These are phyloP conservation scores for Peronospora farinosa DNA, from an alignment of 352 stramenopile species.

Conservation along the genomic window DNA sequence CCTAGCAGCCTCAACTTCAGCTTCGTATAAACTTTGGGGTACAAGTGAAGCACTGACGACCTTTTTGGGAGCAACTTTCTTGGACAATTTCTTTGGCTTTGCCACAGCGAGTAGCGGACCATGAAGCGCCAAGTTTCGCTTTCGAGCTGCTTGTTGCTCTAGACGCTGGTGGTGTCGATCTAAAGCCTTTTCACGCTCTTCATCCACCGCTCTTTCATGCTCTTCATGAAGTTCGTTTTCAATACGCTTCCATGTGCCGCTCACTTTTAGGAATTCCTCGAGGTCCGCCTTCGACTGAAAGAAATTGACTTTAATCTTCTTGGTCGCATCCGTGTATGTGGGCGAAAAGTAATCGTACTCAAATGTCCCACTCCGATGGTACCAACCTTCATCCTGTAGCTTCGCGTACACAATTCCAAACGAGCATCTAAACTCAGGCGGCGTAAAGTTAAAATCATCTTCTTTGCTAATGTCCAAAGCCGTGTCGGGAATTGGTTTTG, in stretches of 20 bases:
- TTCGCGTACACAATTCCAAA: slow-evolving; percentile 63
- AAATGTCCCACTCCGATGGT: slow-evolving; percentile 49
- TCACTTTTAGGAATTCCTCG: slow-evolving; percentile 54
- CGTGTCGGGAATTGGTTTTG: slow-evolving; percentile 5
- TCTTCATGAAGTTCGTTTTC: slow-evolving; percentile 47
- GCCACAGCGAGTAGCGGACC: slow-evolving; percentile 5
- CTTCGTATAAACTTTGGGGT: slow-evolving; percentile 19
- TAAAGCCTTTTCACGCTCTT: slow-evolving; percentile 44
- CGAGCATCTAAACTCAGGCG: slow-evolving; percentile 58
- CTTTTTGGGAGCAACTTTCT: slow-evolving; percentile 26
- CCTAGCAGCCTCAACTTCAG: slow-evolving; percentile 22
- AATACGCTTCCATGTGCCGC: slow-evolving; percentile 51
- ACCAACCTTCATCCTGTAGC: slow-evolving; percentile 55
- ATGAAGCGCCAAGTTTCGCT: slow-evolving; percentile 20
- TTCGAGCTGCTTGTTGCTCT: slow-evolving; percentile 28
- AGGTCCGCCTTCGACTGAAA: slow-evolving; percentile 58
- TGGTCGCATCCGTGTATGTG: slow-evolving; percentile 46
- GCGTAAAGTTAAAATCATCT: slow-evolving; percentile 39
- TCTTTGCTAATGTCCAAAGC: slow-evolving; percentile 12
- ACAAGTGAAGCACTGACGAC: slow-evolving; percentile 3
- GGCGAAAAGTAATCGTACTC: slow-evolving; percentile 83
- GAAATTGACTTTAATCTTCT: slow-evolving; percentile 51
- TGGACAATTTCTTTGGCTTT: slow-evolving; percentile 25
- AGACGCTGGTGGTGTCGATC: slow-evolving; percentile 33
- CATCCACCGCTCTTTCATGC: slow-evolving; percentile 43